Evolutionary conservation across 768 basidiomycete genomes (phyloP).

Genomic region (Mycena rebaudengoi): DNA sequence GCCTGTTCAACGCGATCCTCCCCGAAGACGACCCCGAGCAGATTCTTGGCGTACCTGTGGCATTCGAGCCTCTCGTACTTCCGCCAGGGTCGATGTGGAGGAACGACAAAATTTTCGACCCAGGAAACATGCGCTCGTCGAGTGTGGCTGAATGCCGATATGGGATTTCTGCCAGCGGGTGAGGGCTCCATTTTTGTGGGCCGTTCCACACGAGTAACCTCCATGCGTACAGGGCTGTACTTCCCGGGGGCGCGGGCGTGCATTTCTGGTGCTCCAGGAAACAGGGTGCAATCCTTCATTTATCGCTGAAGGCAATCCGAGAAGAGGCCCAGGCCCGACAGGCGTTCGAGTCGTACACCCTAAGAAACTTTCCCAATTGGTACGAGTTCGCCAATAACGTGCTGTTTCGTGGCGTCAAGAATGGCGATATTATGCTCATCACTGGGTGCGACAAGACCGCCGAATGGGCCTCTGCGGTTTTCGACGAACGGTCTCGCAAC

Average conservation of each 20-base stretch:
- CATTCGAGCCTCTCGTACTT: no score
- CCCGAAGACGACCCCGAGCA: slow-evolving; percentile 11
- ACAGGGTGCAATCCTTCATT: no score
- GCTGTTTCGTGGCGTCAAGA: background rate
- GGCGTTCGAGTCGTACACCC: background rate
- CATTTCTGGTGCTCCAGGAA: no score
- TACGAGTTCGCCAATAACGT: background rate
- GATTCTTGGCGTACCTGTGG: background rate
- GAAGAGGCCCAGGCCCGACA: background rate
- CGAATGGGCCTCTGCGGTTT: no score
- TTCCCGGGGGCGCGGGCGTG: no score
- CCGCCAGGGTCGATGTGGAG: no score
- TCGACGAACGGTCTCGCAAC: no score
- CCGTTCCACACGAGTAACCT: no score
- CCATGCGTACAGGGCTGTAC: no score
- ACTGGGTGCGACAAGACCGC: no score
- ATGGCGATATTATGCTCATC: no score
- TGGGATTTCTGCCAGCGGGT: background rate
- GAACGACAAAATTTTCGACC: no score
- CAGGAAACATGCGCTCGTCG: background rate
- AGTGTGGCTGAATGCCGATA: background rate
- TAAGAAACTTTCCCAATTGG: background rate
- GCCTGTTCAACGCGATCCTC: slow-evolving; percentile 23
- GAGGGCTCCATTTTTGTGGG: background rate
- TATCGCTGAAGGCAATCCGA: background rate